Evolutionary conservation across 169 alveolate species (phyloP), one percentile per base, ranked within the genome.

Genomic region (Plasmodium gallinaceum): DNA sequence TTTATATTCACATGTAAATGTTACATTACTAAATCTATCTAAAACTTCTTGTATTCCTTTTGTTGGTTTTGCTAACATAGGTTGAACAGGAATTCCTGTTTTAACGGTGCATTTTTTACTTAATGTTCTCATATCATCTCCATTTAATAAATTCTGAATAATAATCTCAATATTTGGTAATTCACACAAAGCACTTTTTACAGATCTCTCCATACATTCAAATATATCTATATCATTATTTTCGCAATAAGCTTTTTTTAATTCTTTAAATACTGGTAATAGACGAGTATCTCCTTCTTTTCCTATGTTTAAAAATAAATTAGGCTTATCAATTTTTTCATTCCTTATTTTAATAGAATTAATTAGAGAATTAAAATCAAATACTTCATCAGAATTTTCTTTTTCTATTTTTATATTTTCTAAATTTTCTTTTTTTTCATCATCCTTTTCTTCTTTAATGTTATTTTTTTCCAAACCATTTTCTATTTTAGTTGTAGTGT

Each of bases 11-110:
- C 99, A 98, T 7, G 99, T 98, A 90, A 98, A 98, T 54, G 95
- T 92, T 32, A 96, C 95, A 73, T 95, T 96, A 60, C 97, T 98
- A 78, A 98, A 97, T 66, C 99, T 90, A 45, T 95, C 93, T 24
- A 95, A 92, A 68, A 96, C 96, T 51, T 92, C 97, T 60, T 96
- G 88, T 37, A 87, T 68, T 39, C 95, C 95, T 69, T 97, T 98
- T 9, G 99, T 97, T 18, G 99, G 99, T 66, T 97, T 97, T 24
- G 99, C 99, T 32, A 99, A 95, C 99, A 98, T 98, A 37, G 99
- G 99, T 74, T 98, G 97, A 8, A 98, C 98, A 8, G 99, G 99
- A 14, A 98, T 94, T 16, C 99, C 99, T 0, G 99, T 98, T 32
- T 97, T 96, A 18, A 98, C 96, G 52, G 95, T 96, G 75, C 99